Conservation (phyloP, 83 land plant genomes). For the Isoetes engelmannii region DNA sequence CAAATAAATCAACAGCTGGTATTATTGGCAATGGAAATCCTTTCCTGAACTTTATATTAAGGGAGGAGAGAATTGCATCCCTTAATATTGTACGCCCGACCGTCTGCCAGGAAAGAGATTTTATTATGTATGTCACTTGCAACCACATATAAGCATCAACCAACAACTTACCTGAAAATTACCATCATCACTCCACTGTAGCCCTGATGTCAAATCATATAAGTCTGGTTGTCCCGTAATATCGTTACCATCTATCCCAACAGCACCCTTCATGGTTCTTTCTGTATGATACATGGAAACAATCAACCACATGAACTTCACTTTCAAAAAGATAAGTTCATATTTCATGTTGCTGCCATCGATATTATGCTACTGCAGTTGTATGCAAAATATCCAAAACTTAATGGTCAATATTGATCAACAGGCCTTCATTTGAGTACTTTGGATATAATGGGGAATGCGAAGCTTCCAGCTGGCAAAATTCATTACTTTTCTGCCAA, state of each 20-base stretch:
- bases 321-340: too few relatives aligned
- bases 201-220: not conserved
- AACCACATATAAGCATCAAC: not conserved
- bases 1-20: not conserved
- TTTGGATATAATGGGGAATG: not conserved
- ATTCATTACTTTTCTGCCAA: not conserved
- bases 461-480: not conserved
- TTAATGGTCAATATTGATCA: not conserved
- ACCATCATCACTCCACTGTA: not conserved
- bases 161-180: not conserved
- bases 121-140: not conserved
- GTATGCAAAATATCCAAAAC: not conserved
- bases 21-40: constrained; percentile 1
- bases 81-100: not conserved
- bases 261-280: not conserved
- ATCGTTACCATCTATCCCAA: not conserved
- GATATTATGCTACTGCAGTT: not conserved
- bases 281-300: not conserved
- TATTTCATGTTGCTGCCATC: too few relatives aligned
- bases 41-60: not conserved
- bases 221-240: not conserved
- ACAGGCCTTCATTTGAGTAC: not conserved
- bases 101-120: too few relatives aligned
- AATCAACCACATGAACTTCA: too few relatives aligned
- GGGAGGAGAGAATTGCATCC: not conserved